Conservation (phyloP, 371 early-diverging fungal genomes). For the Dentiscutata heterogama region DNA sequence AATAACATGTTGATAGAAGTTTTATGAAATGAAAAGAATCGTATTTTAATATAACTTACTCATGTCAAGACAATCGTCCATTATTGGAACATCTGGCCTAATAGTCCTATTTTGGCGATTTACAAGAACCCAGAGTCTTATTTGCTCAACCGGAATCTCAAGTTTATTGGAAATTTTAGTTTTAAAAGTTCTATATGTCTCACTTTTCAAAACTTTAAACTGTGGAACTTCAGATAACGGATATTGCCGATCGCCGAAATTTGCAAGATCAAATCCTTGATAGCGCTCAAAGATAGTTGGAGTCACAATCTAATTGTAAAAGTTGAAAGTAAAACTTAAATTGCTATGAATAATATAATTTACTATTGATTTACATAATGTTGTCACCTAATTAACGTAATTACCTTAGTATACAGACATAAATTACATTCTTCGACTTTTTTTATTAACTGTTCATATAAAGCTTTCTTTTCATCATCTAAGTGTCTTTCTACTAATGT, state of each 20-base stretch:
- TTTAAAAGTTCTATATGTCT: slow-evolving; percentile 68
- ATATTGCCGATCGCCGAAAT: slow-evolving; percentile 67
- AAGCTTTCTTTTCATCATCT: slow-evolving; percentile 70
- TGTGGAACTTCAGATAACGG: slow-evolving; percentile 52
- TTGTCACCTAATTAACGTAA: slow-evolving; percentile 45
- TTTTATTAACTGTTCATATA: slow-evolving; percentile 63
- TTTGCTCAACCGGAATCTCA: slow-evolving; percentile 59
- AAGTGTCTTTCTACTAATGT: slow-evolving; percentile 63
- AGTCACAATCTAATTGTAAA: slow-evolving; percentile 62
- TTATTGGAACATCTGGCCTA: slow-evolving; percentile 79
- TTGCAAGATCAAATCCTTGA: slow-evolving; percentile 86
- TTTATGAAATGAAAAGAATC: background rate
- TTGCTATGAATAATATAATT: background rate
- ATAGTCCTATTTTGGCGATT: slow-evolving; percentile 87
- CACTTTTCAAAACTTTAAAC: slow-evolving; percentile 67
- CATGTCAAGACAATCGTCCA: slow-evolving; percentile 52
- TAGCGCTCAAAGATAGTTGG: slow-evolving; percentile 73
- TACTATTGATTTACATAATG: background rate
- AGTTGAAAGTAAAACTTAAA: background rate
- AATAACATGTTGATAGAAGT: background rate
- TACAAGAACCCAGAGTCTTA: slow-evolving; percentile 88
- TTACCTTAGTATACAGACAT: slow-evolving; percentile 71
- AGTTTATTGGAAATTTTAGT: slow-evolving; percentile 62
- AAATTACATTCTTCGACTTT: slow-evolving; percentile 80
- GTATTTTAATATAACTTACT: slow-evolving; percentile 55